phyloP scores from a whole-genome alignment of 2,329 filamentous ascomycete genomes.

The Ustilaginoidea virens region DNA sequence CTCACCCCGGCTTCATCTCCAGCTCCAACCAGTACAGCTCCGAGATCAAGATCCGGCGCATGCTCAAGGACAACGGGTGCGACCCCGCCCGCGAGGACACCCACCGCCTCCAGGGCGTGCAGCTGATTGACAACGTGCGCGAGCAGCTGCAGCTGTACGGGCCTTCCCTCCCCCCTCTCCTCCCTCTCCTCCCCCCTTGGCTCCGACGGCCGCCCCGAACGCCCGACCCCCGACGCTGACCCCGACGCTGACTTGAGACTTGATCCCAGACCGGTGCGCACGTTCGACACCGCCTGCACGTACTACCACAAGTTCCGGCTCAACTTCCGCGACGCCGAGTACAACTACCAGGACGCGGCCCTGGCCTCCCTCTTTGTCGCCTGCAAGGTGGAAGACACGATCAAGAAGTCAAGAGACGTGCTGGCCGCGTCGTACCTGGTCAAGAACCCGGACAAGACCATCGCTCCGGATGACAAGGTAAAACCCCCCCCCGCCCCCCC shows the following conservation, averaged over 20 bases:
- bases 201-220: too few relatives aligned
- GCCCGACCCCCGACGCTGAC: too few relatives aligned
- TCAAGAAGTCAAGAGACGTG: conserved; percentile 92
- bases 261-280: conserved; percentile 58
- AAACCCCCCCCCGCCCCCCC: conserved; percentile 9
- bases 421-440: conserved; percentile 81
- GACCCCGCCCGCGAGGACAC: conserved; percentile 67
- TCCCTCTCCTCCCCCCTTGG: background rate
- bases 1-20: conserved; percentile 31
- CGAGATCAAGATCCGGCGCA: conserved; percentile 63
- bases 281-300: conserved; percentile 78
- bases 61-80: conserved; percentile 52
- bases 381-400: conserved; percentile 94
- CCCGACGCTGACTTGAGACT: too few relatives aligned
- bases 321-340: conserved; percentile 70
- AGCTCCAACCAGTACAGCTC: conserved; percentile 58
- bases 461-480: conserved; percentile 69
- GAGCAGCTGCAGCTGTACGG: conserved; percentile 62
- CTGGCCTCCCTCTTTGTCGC: conserved; percentile 80
- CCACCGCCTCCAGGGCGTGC: conserved; percentile 70
- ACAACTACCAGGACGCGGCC: conserved; percentile 74
- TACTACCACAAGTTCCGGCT: conserved; percentile 93
- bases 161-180: background rate
- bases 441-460: conserved; percentile 52
- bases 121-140: conserved; percentile 77